Evolutionary conservation across 306 rosid genomes (phyloP), one percentile per base, ranked within the genome.

Genomic region (Quercus alba): DNA sequence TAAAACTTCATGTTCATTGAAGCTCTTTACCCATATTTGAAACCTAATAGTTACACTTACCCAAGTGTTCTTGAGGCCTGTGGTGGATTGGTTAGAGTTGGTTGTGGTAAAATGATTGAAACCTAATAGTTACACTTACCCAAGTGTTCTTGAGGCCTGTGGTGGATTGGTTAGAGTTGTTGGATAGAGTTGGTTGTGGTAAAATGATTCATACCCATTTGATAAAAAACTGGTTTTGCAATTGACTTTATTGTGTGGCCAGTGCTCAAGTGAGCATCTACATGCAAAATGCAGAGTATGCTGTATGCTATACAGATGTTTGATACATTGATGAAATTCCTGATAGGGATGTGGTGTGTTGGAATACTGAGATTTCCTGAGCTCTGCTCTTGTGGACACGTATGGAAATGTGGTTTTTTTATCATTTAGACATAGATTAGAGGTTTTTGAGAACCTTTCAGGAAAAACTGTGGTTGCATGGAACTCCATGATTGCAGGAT

Each of bases 41-140:
- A 61, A 38, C 91, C 93, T 55, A 92, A 90, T 86, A 80, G 84
- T 82, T 91, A 79, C 80, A 90, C 94, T 10, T 93, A 84, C 78
- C 94, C 98, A 12, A 88, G 91, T 84, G 85, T 88, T 86, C 85
- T 90, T 73, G 89, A 91, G 88, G 94, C 92, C 3, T 91, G 94
- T 30, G 88, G 93, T 23, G 90, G 89, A 76, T 66, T 87, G 77
- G 77, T 86, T 67, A 78, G 90, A 88, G 75, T 66, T 87, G 77
- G 77, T 85, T 67, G 74, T 55, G 97, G 98, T 38, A 81, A 74
- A 74, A 81, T 61, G 84, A 68, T 90, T 26, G 94, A 93, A 79
- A 35, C 83, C 4, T 55, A 92, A 90, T 86, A 80, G 84, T 82
- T 91, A 79, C 80, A 90, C 94, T 10, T 93, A 84, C 80, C 94